Base-by-base conservation (phyloP, 2,329 filamentous ascomycete species). In the Phaeomoniella chlamydospora region DNA sequence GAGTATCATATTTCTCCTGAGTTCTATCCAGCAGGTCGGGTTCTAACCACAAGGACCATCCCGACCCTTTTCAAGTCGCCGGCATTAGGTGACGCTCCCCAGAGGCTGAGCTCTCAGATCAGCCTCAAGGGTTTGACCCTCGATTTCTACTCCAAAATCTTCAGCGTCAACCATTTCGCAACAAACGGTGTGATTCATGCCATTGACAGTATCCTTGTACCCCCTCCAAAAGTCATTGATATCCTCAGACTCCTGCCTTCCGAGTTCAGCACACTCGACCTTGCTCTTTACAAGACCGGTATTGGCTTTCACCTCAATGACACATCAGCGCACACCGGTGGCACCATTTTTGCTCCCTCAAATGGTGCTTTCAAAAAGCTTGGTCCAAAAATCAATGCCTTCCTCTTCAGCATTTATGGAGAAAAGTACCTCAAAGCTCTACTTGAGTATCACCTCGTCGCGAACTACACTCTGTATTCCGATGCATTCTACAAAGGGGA, bases 331-430 rank as follows among this genome's bases (percentile, higher is more conserved):
- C 64, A 70, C 32, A 56, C 63, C 2, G 84, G 84, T 22, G 74
- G 75, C 29, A 94, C 86, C 2, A 53, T 90, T 41, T 92, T 94
- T 49, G 81, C 80, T 0, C 86, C 87, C 0, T 74, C 70, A 32
- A 94, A 94, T 66, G 61, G 58, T 3, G 87, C 86, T n/a, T 94
- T 88, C 62, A 52, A 69, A 47, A 72, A 72, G 44, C 75, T 94
- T 1, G 84, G 85, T 0, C 68, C 72, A 1, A 65, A 55, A 37
- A 72, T 79, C 48, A 92, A 88, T 51, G 81, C 77, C 15, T 94
- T 93, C 67, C 66, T 94, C 3, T 94, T 94, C 68, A 82, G 79
- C 39, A 64, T 72, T 17, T 70, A 67, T 36, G 87, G 87, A 2
- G 64, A 70, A 43, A 77, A 77, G 54, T 93, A 84, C 52, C 70